Conservation (phyloP, 768 basidiomycete genomes). For the Amanita thiersii region DNA sequence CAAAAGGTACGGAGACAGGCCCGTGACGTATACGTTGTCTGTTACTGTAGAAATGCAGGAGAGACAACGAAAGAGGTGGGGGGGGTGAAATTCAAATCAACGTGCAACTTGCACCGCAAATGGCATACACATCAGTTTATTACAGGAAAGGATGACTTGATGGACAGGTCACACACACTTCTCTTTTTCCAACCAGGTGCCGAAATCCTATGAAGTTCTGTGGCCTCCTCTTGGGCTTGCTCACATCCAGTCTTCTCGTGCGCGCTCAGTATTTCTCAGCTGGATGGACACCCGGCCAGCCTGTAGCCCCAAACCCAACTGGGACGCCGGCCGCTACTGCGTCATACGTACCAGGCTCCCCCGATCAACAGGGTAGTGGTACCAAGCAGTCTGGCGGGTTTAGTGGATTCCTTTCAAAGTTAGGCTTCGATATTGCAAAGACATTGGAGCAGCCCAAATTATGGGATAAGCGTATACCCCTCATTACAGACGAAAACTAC, state of each 20-base stretch:
- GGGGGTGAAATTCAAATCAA: no score
- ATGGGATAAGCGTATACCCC: conserved; percentile 70
- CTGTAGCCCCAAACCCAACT: conserved; percentile 23
- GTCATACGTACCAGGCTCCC: conserved; percentile 11
- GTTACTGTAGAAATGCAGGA: no score
- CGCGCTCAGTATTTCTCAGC: conserved; percentile 70
- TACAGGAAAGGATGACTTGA: no score
- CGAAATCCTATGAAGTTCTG: conserved; percentile 42
- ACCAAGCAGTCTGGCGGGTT: no score
- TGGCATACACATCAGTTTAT: no score
- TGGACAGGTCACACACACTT: no score
- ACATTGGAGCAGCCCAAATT: conserved; percentile 25
- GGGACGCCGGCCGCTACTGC: conserved; percentile 16
- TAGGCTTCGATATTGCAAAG: conserved; percentile 71
- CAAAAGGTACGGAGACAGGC: no score
- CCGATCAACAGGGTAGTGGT: conserved; percentile 17
- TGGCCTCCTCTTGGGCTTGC: conserved; percentile 21
- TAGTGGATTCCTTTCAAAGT: conserved; percentile 40
- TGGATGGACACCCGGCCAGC: conserved; percentile 78
- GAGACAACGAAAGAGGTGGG: no score
- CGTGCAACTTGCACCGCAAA: no score
- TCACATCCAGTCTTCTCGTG: conserved; percentile 19
- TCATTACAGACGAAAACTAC: conserved; percentile 82
- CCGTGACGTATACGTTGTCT: no score
- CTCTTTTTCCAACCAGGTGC: conserved; percentile 15